Conservation (phyloP, 768 basidiomycete species). For the Russula compacta region DNA sequence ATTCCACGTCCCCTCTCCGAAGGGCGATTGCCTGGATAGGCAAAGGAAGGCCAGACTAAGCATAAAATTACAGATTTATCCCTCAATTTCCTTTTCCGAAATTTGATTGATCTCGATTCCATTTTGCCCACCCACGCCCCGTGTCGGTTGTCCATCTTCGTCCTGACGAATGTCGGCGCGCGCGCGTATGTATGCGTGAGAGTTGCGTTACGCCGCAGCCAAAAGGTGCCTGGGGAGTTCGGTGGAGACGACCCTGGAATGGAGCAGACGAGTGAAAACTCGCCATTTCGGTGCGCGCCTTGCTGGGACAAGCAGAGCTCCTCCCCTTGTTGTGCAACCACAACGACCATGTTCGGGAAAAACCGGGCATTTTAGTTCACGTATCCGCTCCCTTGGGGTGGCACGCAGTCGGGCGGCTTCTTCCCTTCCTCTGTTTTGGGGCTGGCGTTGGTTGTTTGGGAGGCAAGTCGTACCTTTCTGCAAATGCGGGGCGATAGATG, state of each 20-base stretch:
- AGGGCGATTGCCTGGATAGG: conserved; percentile 13
- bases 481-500: not conserved
- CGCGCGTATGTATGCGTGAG: too few species aligned
- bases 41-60: not conserved
- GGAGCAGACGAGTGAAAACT: not conserved
- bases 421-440: not conserved
- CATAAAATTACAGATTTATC: not conserved
- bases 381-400: not conserved
- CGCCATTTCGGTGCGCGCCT: too few species aligned
- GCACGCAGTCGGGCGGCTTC: not conserved
- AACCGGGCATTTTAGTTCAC: not conserved
- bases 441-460: not conserved
- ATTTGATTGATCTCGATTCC: not conserved
- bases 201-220: not conserved
- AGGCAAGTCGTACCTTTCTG: not conserved
- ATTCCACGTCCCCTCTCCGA: not conserved
- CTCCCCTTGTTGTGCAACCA: not conserved
- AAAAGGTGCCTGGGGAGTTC: not conserved
- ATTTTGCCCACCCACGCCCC: not conserved
- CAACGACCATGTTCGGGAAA: not conserved
- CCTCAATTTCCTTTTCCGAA: not conserved
- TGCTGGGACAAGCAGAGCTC: not conserved
- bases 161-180: too few species aligned
- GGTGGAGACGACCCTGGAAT: not conserved
- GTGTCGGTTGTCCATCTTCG: not conserved